phyloP scores from a whole-genome alignment of 208 protist genomes.

The Trypanosoma platydactyli region DNA sequence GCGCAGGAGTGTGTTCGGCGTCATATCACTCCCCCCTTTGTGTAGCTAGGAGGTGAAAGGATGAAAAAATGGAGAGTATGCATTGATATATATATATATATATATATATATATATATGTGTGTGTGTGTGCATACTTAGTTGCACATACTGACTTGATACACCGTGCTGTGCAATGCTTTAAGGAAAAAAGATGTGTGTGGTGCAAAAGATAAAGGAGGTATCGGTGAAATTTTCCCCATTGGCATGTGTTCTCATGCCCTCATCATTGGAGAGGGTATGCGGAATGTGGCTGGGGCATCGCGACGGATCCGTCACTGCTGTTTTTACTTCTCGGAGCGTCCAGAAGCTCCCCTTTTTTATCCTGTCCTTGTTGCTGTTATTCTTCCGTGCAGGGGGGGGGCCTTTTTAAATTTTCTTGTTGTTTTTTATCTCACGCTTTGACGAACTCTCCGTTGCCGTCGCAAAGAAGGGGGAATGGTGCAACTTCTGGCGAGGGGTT shows the following conservation, averaged over 20 bases:
- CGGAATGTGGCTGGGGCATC: no score
- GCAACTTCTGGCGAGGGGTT: slow-evolving; percentile 21
- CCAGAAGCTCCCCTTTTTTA: slow-evolving; percentile 5
- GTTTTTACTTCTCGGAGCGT: no score
- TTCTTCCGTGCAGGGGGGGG: background rate
- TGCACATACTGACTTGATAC: no score
- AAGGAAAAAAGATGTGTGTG: no score
- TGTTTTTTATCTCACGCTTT: slow-evolving; percentile 10
- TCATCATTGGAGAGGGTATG: no score
- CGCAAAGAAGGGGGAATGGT: slow-evolving; percentile 22
- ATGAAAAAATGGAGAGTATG: slow-evolving; percentile 5
- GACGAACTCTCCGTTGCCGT: background rate
- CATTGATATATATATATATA: background rate
- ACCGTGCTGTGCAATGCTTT: no score
- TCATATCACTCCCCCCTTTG: background rate
- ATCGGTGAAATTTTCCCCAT: no score
- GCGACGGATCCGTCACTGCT: no score
- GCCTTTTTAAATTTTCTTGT: background rate
- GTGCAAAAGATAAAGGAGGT: no score
- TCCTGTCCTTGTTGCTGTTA: background rate
- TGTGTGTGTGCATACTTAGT: no score
- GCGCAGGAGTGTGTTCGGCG: background rate
- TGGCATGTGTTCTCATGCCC: no score
- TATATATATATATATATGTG: slow-evolving; percentile 1
- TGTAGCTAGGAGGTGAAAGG: slow-evolving; percentile 1